phyloP scores from a whole-genome alignment of 2,329 filamentous ascomycete genomes.

The Gliomastix tumulicola region DNA sequence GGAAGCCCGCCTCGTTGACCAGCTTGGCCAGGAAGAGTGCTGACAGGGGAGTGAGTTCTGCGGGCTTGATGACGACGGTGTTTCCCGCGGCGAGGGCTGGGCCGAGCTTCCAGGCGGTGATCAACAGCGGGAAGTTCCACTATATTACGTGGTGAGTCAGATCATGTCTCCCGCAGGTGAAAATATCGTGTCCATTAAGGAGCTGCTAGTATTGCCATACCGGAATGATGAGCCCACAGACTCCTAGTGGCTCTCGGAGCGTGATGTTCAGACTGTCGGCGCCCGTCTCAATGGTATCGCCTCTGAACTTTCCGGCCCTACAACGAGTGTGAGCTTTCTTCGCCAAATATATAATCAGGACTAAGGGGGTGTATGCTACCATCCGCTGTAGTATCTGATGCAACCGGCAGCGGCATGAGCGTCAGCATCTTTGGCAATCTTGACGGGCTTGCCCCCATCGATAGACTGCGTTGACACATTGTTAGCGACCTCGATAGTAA shows the following conservation, averaged over 20 bases:
- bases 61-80: conserved; percentile 86
- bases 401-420: conserved; percentile 12
- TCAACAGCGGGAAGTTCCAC: conserved; percentile 81
- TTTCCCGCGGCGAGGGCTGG: conserved; percentile 90
- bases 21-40: conserved; percentile 83
- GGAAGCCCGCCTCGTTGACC: conserved; percentile 78
- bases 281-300: conserved; percentile 14
- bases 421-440: neutral
- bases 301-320: conserved; percentile 26
- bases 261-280: conserved; percentile 70
- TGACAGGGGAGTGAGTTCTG: conserved; percentile 87
- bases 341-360: neutral
- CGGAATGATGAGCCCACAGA: conserved; percentile 72
- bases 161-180: too few species aligned
- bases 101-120: conserved; percentile 65
- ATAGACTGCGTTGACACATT: too few species aligned
- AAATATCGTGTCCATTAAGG: neutral
- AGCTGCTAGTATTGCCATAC: too few species aligned
- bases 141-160: conserved; percentile 67
- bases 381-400: conserved; percentile 62
- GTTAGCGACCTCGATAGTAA: too few species aligned
- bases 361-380: conserved; percentile 12
- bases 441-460: conserved; percentile 2
- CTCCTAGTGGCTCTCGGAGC: conserved; percentile 76
- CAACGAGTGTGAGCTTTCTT: neutral